A percentile compares a stretch with the other conserved stretches of the same genome.
Conservation (phyloP, 2,329 filamentous ascomycete species). For the Tolypocladium tundrense region DNA sequence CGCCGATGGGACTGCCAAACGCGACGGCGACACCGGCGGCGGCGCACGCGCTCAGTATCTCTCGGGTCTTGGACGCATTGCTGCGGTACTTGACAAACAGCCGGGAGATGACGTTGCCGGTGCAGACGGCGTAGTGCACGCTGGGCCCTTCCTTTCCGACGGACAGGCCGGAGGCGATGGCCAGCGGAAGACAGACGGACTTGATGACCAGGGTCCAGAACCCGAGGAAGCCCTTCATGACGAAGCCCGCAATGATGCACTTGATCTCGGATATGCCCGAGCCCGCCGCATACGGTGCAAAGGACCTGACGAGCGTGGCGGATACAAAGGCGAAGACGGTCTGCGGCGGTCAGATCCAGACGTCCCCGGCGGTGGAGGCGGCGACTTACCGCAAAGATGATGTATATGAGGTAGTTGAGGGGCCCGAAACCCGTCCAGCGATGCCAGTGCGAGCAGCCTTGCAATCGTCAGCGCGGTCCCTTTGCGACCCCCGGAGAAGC, state of each 20-base stretch:
- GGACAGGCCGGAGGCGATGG: conserved; percentile 87
- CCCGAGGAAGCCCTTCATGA: conserved; percentile 97
- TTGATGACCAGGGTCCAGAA: conserved; percentile 91
- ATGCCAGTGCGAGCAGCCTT: conserved; percentile 81
- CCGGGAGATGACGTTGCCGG: conserved; percentile 88
- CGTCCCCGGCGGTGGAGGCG: too few species aligned
- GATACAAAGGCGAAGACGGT: conserved; percentile 72
- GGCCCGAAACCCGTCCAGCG: conserved; percentile 71
- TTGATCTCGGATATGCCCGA: conserved; percentile 99
- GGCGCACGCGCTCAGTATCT: conserved; percentile 89
- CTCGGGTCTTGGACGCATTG: conserved; percentile 87
- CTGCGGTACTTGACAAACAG: conserved; percentile 86
- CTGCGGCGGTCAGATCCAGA: conserved; percentile 24
- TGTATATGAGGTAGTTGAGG: conserved; percentile 81
- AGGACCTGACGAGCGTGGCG: conserved; percentile 76
- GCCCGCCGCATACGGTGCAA: conserved; percentile 91
- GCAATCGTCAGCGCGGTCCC: conserved; percentile 9
- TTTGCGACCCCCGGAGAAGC: not conserved
- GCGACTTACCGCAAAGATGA: conserved; percentile 62
- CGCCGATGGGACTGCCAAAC: conserved; percentile 94
- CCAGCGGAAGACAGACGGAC: conserved; percentile 78
- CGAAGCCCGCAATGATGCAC: conserved; percentile 95
- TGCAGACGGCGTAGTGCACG: conserved; percentile 98
- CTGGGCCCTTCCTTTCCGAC: conserved; percentile 97
- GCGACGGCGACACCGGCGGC: conserved; percentile 93